Evolutionary conservation across 148 eudicot genomes (phyloP), one percentile per base, ranked within the genome.

Genomic region (Rhododendron mucronatum): DNA sequence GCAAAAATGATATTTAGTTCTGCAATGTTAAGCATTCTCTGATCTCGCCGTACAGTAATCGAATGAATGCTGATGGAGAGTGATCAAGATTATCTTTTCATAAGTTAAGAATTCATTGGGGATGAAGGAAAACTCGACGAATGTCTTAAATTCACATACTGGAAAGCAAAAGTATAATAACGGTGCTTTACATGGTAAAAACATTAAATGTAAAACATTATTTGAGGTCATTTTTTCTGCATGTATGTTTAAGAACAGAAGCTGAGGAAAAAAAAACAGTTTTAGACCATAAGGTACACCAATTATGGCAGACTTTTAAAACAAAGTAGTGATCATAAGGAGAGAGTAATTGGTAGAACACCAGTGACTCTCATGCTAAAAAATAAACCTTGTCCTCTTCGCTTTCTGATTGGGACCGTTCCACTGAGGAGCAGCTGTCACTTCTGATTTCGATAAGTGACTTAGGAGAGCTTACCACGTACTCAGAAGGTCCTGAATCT

Each of bases 361-460:
- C n/a, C 63, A 55, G 9, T 26, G 45, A 44, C 35, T 79, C 73
- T 47, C 35, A 26, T 74, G 21, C 14, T 2, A 77, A 63, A 4
- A 57, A 84, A 9, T 80, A 87, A 77, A 93, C 95, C 89, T 93
- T 88, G 21, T 89, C 89, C 75, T 48, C 88, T 41, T 88, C 77
- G 33, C 21, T 80, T 44, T 63, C 76, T 45, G 33, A 73, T 35
- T 82, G 61, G 65, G 71, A 23, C 18, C 69, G 81, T 80, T 20
- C 88, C 51, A 71, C 76, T 47, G 86, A 78, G 48, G 53, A 65
- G 86, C 81, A 86, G 55, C 77, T 87, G 71, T 69, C 89, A 74
- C 84, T 78, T 74, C 86, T 83, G 61, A 26, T 85, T 37, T n/a
- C 20, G 50, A 59, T 82, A 67, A 79, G 81, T 37, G 89, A 82